A percentile compares a stretch with the other conserved stretches of the same genome.
These are phyloP conservation scores for Didymella pomorum DNA, from an alignment of 2,329 filamentous ascomycete species.

Conservation along the genomic window DNA sequence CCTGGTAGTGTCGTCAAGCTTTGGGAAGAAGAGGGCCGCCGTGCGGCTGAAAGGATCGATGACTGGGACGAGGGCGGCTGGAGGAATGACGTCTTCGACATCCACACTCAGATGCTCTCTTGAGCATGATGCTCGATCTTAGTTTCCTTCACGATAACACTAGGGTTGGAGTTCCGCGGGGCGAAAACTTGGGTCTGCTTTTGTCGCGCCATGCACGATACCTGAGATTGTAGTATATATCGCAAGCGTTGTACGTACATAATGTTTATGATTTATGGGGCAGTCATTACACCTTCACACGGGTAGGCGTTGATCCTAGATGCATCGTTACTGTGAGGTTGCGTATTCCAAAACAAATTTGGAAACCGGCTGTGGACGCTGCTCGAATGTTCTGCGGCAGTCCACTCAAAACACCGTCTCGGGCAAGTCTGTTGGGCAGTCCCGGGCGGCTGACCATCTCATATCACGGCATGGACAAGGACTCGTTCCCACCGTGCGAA, in stretches of 20 bases:
- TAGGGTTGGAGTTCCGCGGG: constrained; percentile 4
- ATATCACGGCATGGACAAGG: neutral
- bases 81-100: constrained; percentile 84
- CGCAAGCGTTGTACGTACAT: constrained; percentile 10
- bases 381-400: no score
- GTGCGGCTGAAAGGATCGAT: constrained; percentile 76
- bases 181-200: constrained; percentile 4
- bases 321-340: no score
- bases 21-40: constrained; percentile 82
- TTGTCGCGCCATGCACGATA: neutral
- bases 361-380: no score
- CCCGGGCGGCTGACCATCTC: neutral
- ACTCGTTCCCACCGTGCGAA: no score
- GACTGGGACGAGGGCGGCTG: constrained; percentile 77
- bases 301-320: no score
- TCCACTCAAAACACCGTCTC: no score
- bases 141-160: neutral
- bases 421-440: neutral
- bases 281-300: no score
- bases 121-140: neutral
- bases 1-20: constrained; percentile 88
- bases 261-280: constrained; percentile 2
- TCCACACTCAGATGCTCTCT: constrained; percentile 50
- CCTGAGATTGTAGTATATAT: constrained; percentile 6
- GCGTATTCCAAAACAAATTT: no score